Evolutionary conservation across 169 alveolate species (phyloP), one percentile per base, ranked within the genome.

Genomic region (Plasmodium billcollinsi): DNA sequence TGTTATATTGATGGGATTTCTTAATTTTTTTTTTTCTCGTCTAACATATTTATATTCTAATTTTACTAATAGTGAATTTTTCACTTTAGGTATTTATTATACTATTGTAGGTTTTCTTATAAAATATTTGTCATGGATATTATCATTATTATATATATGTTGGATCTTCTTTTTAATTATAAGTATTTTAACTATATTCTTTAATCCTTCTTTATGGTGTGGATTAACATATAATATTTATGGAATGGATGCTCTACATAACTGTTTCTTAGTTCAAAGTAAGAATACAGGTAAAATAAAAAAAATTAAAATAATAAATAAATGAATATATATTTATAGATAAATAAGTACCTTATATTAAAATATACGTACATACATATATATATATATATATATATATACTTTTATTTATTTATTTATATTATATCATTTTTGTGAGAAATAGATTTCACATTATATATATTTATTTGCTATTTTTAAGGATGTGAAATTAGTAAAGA

Each of bases 1-100:
- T 52, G 14, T 78, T 14, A 29, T 54, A 49, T 78, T 78, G 47
- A 78, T 78, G 89, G 89, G 76, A 66, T 78, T 65, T 12, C 24
- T 78, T 5, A 78, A 78, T 47, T 78, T 78, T 45, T 49, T 78
- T 52, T 65, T 78, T 78, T 78, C 89, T 39, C 89, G 89, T 70
- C 62, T 78, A 15, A 78, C 89, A 21, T 66, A 52, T 78, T 29
- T 78, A 39, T 78, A 78, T 71, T 78, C 89, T n/a, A 78, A 66
- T 29, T 78, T 78, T 50, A 78, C 89, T 7, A 78, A 78, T 14
- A 78, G 78, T 14, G 89, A 66, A 59, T 78, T 78, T 39, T 78
- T 78, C 66, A 78, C 33, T 56, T 65, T 71, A 52, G 89, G 89
- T 9, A 49, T 78, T 66, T 78, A 66, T 65, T 78, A 78, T 39